Evolutionary conservation across 192 early-diverging fungal genomes (phyloP).

Genomic region (Podila epigama): DNA sequence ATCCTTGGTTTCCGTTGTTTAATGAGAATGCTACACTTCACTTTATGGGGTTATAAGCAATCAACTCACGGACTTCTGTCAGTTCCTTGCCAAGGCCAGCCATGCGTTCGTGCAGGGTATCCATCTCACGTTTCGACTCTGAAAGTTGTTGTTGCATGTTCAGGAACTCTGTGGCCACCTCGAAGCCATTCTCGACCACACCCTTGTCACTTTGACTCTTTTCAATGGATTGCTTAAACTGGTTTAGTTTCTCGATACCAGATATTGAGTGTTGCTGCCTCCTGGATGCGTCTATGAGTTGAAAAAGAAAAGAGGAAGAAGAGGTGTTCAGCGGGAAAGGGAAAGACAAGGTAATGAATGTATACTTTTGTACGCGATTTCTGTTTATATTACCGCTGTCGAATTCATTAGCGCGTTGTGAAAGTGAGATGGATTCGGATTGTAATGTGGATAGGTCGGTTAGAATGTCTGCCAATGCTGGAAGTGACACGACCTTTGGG

Average conservation of each 20-base stretch:
- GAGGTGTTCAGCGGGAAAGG: background rate
- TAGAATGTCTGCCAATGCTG: background rate
- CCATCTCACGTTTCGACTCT: constrained; percentile 23
- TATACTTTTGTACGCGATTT: too few relatives aligned
- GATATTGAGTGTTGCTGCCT: background rate
- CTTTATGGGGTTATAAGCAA: constrained; percentile 34
- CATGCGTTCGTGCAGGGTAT: constrained; percentile 35
- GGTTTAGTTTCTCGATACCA: constrained; percentile 16
- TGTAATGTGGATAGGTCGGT: background rate
- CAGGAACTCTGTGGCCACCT: constrained; percentile 30
- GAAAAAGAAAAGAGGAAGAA: background rate
- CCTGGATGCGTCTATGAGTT: background rate
- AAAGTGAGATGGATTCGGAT: background rate
- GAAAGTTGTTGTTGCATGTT: constrained; percentile 40
- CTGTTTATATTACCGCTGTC: too few relatives aligned
- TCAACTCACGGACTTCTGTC: constrained; percentile 34
- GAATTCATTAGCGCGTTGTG: background rate
- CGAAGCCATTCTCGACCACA: constrained; percentile 40
- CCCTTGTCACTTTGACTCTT: constrained; percentile 39
- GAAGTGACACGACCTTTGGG: background rate
- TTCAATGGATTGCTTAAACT: constrained; percentile 29
- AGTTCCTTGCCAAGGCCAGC: constrained; percentile 26
- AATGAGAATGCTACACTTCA: too few relatives aligned
- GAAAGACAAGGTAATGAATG: background rate
- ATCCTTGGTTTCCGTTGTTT: too few relatives aligned